Base-by-base conservation (phyloP, 805 yeast genomes). In the Kregervanrija pseudodelftensis region DNA sequence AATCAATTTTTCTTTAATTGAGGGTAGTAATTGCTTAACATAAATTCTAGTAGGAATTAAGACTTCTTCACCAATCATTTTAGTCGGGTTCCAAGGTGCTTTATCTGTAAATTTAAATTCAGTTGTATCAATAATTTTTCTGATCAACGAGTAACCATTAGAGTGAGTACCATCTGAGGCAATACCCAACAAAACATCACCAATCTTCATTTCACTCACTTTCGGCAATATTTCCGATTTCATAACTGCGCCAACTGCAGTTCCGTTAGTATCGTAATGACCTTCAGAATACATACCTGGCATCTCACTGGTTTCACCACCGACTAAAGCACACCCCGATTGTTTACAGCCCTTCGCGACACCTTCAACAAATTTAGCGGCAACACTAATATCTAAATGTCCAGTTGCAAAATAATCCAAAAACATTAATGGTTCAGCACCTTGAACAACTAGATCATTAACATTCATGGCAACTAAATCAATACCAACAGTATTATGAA, bases 241-340 rank as follows among this genome's bases (percentile, higher is more conserved):
- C 53, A 77, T 69, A 5, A 93, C 97, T 11, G 99, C 99, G 59
- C 99, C 99, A 37, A 93, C 90, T 43, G 97, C 95, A 33, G 99
- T 95, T 66, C 99, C 99, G 60, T 91, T 93, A 49, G 96, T 90
- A 66, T 93, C 99, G 62, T 93, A 93, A 67, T 93, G 98, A 32
- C 95, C 95, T 45, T 81, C 88, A 48, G 82, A 85, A 60, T 93
- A 93, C 85, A 93, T 87, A 53, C 99, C 99, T 28, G 99, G 99
- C 99, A 93, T 93, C 73, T 93, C 99, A 44, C 95, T 85, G 34
- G 99, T 93, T 68, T 93, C 99, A 53, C 99, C 99, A 45, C 99
- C 99, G 43, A 93, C 96, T 47, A 93, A 74, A 5, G 99, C 99
- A 75, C 99, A 91, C 10, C 96, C 96, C 32, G 98, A 85, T 53